Evolutionary conservation across 129 eudicot species (phyloP).

Genomic region (Flaveria linearis): DNA sequence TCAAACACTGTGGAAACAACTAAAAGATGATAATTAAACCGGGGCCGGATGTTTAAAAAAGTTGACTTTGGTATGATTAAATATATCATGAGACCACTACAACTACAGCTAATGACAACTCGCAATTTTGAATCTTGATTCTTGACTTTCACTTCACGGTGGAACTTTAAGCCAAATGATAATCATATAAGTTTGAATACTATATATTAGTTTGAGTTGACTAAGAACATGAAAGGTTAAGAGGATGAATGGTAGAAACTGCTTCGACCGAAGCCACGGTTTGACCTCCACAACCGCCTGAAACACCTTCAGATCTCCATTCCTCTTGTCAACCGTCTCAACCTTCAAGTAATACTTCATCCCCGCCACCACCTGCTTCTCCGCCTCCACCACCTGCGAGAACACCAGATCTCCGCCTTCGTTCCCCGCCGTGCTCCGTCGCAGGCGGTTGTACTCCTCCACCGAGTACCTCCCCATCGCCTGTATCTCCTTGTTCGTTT

Average conservation of each 20-base stretch:
- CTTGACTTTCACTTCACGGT: constrained; percentile 39
- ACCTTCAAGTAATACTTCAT: constrained; percentile 61
- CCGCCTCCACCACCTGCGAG: constrained; percentile 60
- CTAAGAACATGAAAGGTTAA: not conserved
- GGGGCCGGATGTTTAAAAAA: constrained; percentile 12
- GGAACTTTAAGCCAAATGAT: constrained; percentile 9
- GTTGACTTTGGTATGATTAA: constrained; percentile 20
- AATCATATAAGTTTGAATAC: constrained; percentile 12
- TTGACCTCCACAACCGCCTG: constrained; percentile 66
- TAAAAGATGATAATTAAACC: constrained; percentile 16
- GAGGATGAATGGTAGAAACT: no score
- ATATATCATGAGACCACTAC: constrained; percentile 1
- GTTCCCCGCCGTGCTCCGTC: not conserved
- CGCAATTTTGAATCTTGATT: constrained; percentile 32
- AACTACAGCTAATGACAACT: constrained; percentile 28
- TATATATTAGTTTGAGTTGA: not conserved
- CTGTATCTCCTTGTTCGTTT: constrained; percentile 53
- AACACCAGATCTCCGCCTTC: constrained; percentile 35
- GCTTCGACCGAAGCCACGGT: constrained; percentile 51
- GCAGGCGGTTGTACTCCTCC: constrained; percentile 43
- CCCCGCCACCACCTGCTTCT: constrained; percentile 75
- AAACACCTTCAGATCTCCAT: constrained; percentile 33
- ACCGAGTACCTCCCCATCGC: constrained; percentile 58
- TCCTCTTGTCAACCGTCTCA: constrained; percentile 27
- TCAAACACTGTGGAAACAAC: not conserved